phyloP scores from a whole-genome alignment of 2,329 filamentous ascomycete species.

The Mollisiaceae sp. region DNA sequence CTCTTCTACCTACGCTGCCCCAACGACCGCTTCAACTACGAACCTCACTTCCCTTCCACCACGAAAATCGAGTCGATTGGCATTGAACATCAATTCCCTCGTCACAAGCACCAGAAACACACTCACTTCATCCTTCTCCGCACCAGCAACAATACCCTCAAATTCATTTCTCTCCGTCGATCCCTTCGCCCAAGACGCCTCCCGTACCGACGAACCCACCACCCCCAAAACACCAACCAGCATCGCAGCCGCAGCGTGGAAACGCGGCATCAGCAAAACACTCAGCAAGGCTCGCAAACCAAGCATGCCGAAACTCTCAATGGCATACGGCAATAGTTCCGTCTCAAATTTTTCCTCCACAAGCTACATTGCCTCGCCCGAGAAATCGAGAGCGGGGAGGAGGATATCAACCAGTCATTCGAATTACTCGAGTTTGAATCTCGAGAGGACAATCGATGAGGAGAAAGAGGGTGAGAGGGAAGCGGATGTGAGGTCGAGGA shows the following conservation, averaged over 20 bases:
- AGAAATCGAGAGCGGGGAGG: background rate
- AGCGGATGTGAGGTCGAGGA: background rate
- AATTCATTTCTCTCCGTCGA: constrained; percentile 39
- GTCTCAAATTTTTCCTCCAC: background rate
- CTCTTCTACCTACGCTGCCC: constrained; percentile 12
- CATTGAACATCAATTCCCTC: constrained; percentile 24
- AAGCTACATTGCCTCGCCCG: constrained; percentile 6
- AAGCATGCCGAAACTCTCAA: constrained; percentile 30
- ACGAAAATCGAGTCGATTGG: constrained; percentile 32
- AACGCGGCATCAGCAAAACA: constrained; percentile 28
- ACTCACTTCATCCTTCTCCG: constrained; percentile 9
- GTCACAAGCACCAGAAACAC: constrained; percentile 27
- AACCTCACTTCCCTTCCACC: constrained; percentile 11
- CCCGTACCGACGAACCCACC: constrained; percentile 16
- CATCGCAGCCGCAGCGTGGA: constrained; percentile 32
- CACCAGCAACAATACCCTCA: constrained; percentile 7
- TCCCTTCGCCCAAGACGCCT: constrained; percentile 30
- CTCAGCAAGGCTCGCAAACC: constrained; percentile 33
- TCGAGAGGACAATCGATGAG: no score
- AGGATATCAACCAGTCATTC: no score
- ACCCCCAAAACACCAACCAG: constrained; percentile 35
- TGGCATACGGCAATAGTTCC: constrained; percentile 21
- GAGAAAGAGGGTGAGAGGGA: background rate
- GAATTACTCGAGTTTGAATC: no score
- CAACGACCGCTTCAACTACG: constrained; percentile 15